These are phyloP conservation scores for Fistulinella prunicolor DNA, from an alignment of 768 basidiomycete species.

Conservation along the genomic window DNA sequence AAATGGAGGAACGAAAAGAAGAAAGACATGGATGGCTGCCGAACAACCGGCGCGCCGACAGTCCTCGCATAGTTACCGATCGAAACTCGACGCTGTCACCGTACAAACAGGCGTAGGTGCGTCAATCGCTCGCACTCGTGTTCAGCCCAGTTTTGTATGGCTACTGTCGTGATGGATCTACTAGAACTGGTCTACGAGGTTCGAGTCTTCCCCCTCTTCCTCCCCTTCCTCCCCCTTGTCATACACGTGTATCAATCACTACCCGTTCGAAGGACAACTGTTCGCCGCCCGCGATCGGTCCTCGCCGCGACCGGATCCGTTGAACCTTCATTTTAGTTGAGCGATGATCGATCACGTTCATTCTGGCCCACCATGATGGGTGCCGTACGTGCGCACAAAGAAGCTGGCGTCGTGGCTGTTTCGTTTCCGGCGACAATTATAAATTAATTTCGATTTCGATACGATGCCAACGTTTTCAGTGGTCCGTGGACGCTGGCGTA, in stretches of 20 bases:
- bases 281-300: background rate
- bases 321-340: background rate
- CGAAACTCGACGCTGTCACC: constrained; percentile 3
- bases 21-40: constrained; percentile 10
- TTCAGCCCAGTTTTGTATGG: constrained; percentile 1
- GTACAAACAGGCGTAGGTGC: background rate
- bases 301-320: background rate
- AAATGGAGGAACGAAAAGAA: background rate
- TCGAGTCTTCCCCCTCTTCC: background rate
- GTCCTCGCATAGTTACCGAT: constrained; percentile 3
- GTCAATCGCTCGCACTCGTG: constrained; percentile 11
- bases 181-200: constrained; percentile 2
- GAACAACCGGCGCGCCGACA: constrained; percentile 8
- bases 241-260: constrained; percentile 17
- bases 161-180: constrained; percentile 5
- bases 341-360: constrained; percentile 9
- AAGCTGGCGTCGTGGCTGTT: background rate
- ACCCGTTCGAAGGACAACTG: constrained; percentile 1
- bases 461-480: background rate
- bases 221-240: no score
- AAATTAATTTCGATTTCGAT: constrained; percentile 4
- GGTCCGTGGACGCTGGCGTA: background rate
- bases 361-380: background rate
- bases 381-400: background rate
- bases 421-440: background rate